Evolutionary conservation across 2,329 filamentous ascomycete genomes (phyloP).

Genomic region (Pseudogymnoascus sp.): DNA sequence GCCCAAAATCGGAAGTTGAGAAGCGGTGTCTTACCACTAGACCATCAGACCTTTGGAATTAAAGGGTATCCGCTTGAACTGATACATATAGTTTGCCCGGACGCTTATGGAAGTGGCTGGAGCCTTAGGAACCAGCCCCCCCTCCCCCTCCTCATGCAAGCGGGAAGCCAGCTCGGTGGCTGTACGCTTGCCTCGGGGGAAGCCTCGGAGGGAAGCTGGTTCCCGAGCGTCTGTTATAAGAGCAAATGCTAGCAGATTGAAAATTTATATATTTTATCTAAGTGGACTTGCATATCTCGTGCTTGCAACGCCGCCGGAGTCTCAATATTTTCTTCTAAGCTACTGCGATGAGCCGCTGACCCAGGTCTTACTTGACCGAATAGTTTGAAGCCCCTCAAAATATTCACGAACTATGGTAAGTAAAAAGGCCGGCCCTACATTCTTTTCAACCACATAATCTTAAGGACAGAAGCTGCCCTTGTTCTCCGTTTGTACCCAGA

Average conservation of each 20-base stretch:
- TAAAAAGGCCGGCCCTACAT: background rate
- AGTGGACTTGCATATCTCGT: background rate
- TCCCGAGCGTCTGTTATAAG: background rate
- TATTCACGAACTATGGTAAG: background rate
- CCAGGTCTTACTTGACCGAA: background rate
- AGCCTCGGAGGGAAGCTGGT: background rate
- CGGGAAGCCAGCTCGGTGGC: background rate
- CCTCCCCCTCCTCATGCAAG: background rate
- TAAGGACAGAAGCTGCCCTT: background rate
- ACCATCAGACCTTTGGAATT: background rate
- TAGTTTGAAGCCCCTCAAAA: background rate
- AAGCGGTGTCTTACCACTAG: background rate
- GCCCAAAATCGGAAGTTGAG: conserved; percentile 8
- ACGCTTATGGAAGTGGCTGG: background rate
- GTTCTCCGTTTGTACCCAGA: background rate
- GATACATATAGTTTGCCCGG: background rate
- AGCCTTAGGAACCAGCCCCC: background rate
- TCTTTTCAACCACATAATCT: background rate
- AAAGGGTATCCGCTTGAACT: background rate
- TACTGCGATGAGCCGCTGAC: background rate
- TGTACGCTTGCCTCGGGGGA: background rate
- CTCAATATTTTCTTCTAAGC: background rate
- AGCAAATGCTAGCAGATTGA: background rate
- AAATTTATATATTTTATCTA: background rate
- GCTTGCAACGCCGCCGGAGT: background rate